These are phyloP conservation scores for Debaryomyces robertsiae DNA, from an alignment of 1,139 yeast genomes.

Conservation along the genomic window DNA sequence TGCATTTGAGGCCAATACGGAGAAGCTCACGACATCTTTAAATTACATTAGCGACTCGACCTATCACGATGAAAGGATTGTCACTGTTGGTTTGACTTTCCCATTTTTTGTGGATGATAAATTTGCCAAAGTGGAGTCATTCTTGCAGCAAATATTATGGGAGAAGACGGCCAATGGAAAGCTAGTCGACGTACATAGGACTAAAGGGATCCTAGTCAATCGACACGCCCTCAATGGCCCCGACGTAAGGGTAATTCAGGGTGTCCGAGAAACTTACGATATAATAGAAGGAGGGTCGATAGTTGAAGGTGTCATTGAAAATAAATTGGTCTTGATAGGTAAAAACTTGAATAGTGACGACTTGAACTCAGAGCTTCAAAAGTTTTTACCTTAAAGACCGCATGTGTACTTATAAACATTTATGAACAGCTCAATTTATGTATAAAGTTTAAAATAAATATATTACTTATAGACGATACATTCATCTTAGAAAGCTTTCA, in stretches of 20 bases:
- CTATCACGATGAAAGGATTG: constrained; percentile 56
- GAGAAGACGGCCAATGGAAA: constrained; percentile 48
- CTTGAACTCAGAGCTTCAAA: constrained; percentile 28
- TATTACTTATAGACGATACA: too few species aligned
- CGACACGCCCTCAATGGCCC: constrained; percentile 19
- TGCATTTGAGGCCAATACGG: constrained; percentile 64
- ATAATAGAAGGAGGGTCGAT: constrained; percentile 55
- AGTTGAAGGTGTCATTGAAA: constrained; percentile 37
- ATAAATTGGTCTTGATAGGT: constrained; percentile 82
- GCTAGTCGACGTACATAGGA: constrained; percentile 70
- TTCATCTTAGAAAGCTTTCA: too few species aligned
- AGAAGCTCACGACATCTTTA: constrained; percentile 31
- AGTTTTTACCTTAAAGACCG: constrained; percentile 15
- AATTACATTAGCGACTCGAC: constrained; percentile 19
- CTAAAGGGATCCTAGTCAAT: constrained; percentile 70
- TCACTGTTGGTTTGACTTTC: constrained; percentile 62
- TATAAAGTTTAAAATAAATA: too few species aligned
- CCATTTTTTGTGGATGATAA: constrained; percentile 38
- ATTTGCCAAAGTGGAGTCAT: constrained; percentile 53
- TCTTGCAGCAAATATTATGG: constrained; percentile 73
- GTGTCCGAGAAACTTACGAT: constrained; percentile 91
- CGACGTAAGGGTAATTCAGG: constrained; percentile 76
- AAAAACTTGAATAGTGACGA: constrained; percentile 50
- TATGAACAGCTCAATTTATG: too few species aligned
- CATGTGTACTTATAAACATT: too few species aligned